Evolutionary conservation across 2,329 filamentous ascomycete species (phyloP), one percentile per base, ranked within the genome.

Genomic region (Hypocreales sp.): DNA sequence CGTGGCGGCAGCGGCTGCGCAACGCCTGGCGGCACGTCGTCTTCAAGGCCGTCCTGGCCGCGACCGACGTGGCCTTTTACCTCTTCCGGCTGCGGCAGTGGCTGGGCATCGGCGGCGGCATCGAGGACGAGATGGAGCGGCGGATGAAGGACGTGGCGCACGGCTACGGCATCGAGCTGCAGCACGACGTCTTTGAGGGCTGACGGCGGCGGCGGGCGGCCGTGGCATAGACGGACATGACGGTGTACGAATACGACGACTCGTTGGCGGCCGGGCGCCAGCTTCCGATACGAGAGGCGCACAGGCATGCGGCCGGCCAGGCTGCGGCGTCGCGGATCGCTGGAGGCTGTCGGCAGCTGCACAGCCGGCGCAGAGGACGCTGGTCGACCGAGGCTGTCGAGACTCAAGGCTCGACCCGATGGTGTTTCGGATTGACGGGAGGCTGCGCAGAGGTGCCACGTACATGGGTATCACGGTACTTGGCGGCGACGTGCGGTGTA

Each of bases 101-200:
- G 47, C 46, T 94, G 9, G 80, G 81, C 0, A 51, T 74, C 3
- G 83, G 86, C 0, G 66, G 73, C 8, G 86, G 86, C 0, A 90
- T 95, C 79, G 90, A 95, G 48, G 87, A 94, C 46, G 83, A 87
- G 48, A 74, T 95, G 35, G 90, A 95, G 60, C 67, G 69, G 45
- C 69, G 78, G 40, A 92, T 95, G 84, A 76, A 70, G 52, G 69
- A 65, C 31, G 80, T 94, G 63, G 87, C 86, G 1, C 82, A 79
- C 47, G 86, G 92, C 40, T 84, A 90, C 56, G 90, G 90, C 0
- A 72, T 95, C 4, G 86, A 95, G 51, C 55, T 95, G 38, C 79
- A 92, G 47, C 82, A 92, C 48, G 72, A 75, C 22, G 67, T 93
- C 3, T 94, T 94, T 55, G 82, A 92, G 31, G 86, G 87, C 4